Evolutionary conservation across 2,329 filamentous ascomycete genomes (phyloP).

Genomic region (Colletotrichum sp.): DNA sequence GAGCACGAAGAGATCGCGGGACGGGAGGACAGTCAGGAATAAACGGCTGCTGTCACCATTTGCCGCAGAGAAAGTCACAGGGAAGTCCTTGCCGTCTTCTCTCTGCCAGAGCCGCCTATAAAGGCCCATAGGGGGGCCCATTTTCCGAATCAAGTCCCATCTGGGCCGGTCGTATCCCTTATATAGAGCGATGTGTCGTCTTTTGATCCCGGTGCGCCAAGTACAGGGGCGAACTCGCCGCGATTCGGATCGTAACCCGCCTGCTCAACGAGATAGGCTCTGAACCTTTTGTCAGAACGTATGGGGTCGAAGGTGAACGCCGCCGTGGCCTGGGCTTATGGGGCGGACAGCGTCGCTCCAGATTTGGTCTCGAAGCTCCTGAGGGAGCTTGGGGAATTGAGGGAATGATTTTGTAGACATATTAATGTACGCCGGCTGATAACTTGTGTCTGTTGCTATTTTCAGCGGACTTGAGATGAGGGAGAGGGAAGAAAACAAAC

Average conservation of each 20-base stretch:
- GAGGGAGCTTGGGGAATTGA: neutral
- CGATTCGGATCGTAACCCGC: accelerated
- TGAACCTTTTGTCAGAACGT: neutral
- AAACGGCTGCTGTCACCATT: neutral
- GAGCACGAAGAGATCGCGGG: neutral
- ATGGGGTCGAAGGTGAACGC: accelerated
- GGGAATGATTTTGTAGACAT: neutral
- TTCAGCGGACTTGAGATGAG: accelerated
- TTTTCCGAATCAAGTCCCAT: accelerated
- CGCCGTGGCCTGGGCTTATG: accelerated
- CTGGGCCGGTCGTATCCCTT: accelerated
- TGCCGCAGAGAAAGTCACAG: neutral
- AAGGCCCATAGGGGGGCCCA: accelerated
- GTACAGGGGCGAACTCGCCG: accelerated
- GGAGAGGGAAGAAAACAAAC: neutral
- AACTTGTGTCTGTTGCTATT: neutral
- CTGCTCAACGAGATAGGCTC: accelerated
- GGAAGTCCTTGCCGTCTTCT: neutral
- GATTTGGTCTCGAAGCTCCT: neutral
- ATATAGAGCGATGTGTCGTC: accelerated
- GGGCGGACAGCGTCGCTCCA: neutral
- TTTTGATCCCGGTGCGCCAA: neutral
- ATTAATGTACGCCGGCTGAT: neutral
- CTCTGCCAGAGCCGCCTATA: accelerated
- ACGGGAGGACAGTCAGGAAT: neutral